Base-by-base conservation (phyloP, 305 asterid species). In the Plantago coronopus region DNA sequence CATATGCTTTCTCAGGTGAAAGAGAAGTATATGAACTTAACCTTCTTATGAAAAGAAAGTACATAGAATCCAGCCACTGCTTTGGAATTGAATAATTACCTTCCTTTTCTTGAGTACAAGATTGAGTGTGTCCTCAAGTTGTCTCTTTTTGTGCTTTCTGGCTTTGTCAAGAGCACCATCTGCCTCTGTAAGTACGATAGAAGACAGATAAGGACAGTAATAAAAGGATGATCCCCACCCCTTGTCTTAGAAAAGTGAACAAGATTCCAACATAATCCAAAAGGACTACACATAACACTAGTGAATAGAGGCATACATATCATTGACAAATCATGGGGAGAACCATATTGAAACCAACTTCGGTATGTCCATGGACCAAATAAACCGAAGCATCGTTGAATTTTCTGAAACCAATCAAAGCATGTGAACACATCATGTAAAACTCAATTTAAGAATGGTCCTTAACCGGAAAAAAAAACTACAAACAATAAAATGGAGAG, bases 141-240 rank as follows among this genome's bases (percentile, higher is more conserved):
- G 99, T 65, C 99, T 79, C 82, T 94, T 94, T 75, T 89, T 94
- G 84, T 94, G 99, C 62, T 89, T 94, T 76, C 99, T 87, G 34
- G 99, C 99, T 85, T 94, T 94, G 82, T 94, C 99, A 69, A 94
- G 72, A 54, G 99, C 96, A 74, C 99, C 99, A 76, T 94, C 99
- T 61, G 99, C 97, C 85, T 94, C 99, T 94, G 95, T 76, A 76
- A 58, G 53, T 48, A 65, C 20, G 60, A 57, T 47, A 31, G 27
- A 67, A 47, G 25, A 68, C 57, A 19, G 10, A 53, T 68, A 27
- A 58, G 19, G 40, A 53, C 18, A 40, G 45, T 18, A 47, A 58
- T 44, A 44, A 66, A 47, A 47, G n/a, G n/a, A 50, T 48, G 42
- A 50, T 50, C 59, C 19, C 67, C 19, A 18, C 23, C 67, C 48